Conservation (phyloP, 352 stramenopile genomes). For the Phytophthora sojae region DNA sequence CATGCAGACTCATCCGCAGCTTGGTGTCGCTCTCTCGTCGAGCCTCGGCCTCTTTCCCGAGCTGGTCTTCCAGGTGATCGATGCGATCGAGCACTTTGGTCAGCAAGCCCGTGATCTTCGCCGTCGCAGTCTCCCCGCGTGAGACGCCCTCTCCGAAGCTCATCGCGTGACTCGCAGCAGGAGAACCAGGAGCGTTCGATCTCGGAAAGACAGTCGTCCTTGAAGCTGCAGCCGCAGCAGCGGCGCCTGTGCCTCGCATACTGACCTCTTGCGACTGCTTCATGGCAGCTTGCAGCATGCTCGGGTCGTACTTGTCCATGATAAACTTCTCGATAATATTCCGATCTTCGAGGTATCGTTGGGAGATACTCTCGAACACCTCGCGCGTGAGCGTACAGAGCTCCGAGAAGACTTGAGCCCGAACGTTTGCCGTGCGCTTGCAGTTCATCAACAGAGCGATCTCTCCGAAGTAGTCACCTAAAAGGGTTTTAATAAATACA, state of each 20-base stretch:
- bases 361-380: slow-evolving; percentile 79
- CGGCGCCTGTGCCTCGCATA: slow-evolving; percentile 42
- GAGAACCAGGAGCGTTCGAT: neutral
- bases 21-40: slow-evolving; percentile 60
- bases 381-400: slow-evolving; percentile 79
- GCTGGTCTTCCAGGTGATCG: slow-evolving; percentile 51
- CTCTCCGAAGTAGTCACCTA: slow-evolving; percentile 86
- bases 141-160: slow-evolving; percentile 27
- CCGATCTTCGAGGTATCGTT: slow-evolving; percentile 79
- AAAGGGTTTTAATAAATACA: slow-evolving; percentile 56
- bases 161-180: slow-evolving; percentile 10
- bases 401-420: slow-evolving; percentile 75
- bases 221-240: slow-evolving; percentile 14
- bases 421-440: slow-evolving; percentile 84
- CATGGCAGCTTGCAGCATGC: slow-evolving; percentile 77
- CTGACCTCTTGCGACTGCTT: slow-evolving; percentile 78
- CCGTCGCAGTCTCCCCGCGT: slow-evolving; percentile 13
- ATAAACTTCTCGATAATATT: slow-evolving; percentile 88
- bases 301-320: slow-evolving; percentile 85
- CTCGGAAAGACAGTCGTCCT: slow-evolving; percentile 8
- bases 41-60: slow-evolving; percentile 57
- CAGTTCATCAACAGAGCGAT: slow-evolving; percentile 88
- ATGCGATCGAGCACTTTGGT: slow-evolving; percentile 62
- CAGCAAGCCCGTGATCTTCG: slow-evolving; percentile 48
- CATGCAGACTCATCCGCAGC: slow-evolving; percentile 37